These are phyloP conservation scores for Carex littledalei DNA, from an alignment of 176 grass and related monocot genomes.

Conservation along the genomic window DNA sequence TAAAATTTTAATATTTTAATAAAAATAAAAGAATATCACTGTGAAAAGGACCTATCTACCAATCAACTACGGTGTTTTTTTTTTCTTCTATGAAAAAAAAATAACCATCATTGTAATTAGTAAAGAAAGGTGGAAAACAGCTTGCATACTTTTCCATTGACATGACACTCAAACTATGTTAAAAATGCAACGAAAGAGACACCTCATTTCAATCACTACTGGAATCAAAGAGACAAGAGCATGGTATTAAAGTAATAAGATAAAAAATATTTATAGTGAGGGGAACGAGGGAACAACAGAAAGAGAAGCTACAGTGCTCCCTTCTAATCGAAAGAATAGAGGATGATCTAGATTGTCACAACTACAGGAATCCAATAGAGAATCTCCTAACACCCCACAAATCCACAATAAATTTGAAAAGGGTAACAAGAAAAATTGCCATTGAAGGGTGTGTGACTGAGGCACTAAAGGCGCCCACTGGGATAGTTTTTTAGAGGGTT, in stretches of 20 bases:
- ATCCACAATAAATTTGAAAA: background rate
- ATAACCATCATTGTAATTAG: conserved; percentile 4
- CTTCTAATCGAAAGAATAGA: conserved; percentile 6
- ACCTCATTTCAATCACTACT: conserved; percentile 27
- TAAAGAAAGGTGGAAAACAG: conserved; percentile 21
- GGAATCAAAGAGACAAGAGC: conserved; percentile 26
- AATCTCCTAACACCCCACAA: background rate
- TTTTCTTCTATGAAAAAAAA: background rate
- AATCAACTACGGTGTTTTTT: background rate
- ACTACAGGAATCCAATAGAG: background rate
- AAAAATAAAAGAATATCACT: conserved; percentile 18
- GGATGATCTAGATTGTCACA: background rate
- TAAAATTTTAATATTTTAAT: background rate
- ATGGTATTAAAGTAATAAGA: background rate
- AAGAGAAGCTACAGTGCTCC: background rate
- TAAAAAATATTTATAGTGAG: background rate
- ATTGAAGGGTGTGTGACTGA: too few relatives aligned
- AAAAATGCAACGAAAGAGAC: conserved; percentile 24
- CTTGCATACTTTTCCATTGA: conserved; percentile 28
- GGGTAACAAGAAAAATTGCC: background rate
- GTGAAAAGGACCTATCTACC: conserved; percentile 6
- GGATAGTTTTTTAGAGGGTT: too few relatives aligned
- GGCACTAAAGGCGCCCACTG: too few relatives aligned
- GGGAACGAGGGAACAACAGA: background rate
- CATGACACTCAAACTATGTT: conserved; percentile 23